Percentiles rank a stretch among this genome's conserved stretches.
phyloP scores from a whole-genome alignment of 1,139 yeast species.

The Debaryomyces robertsiae region DNA sequence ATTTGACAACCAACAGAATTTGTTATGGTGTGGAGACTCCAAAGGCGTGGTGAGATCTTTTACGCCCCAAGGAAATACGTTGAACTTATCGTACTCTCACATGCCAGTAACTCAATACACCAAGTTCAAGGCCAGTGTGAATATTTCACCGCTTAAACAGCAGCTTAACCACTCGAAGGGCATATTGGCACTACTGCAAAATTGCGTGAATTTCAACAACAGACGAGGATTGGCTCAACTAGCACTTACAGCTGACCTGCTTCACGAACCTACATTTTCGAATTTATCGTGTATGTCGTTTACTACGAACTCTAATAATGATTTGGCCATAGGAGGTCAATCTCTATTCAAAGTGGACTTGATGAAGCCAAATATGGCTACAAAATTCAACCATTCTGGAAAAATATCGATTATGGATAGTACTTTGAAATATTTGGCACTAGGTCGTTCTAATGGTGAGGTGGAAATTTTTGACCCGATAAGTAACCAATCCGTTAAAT shows the following conservation, averaged over 20 bases:
- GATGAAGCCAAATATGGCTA: slow-evolving; percentile 46
- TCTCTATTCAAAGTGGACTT: slow-evolving; percentile 62
- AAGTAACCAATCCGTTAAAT: slow-evolving; percentile 52
- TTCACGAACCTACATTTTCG: slow-evolving; percentile 26
- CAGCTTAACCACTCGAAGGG: slow-evolving; percentile 59
- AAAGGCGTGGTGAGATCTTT: slow-evolving; percentile 38
- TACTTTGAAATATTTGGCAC: slow-evolving; percentile 49
- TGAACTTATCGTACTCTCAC: slow-evolving; percentile 26
- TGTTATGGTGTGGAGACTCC: slow-evolving; percentile 86
- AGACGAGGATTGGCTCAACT: slow-evolving; percentile 57
- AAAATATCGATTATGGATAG: slow-evolving; percentile 35
- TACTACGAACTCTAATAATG: slow-evolving; percentile 37
- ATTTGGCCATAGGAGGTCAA: slow-evolving; percentile 38
- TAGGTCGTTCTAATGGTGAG: slow-evolving; percentile 70
- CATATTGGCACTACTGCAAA: slow-evolving; percentile 56
- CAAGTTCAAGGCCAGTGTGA: slow-evolving; percentile 48
- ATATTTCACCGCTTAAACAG: slow-evolving; percentile 48
- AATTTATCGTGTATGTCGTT: slow-evolving; percentile 41
- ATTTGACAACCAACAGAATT: slow-evolving; percentile 73
- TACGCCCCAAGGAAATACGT: slow-evolving; percentile 25
- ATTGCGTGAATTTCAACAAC: slow-evolving; percentile 55
- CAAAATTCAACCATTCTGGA: slow-evolving; percentile 33
- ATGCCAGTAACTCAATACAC: slow-evolving; percentile 49
- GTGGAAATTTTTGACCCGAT: slow-evolving; percentile 79
- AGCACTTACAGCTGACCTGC: slow-evolving; percentile 31